phyloP scores from a whole-genome alignment of 2,329 filamentous ascomycete genomes.

The Fusarium tanahbumbuense region DNA sequence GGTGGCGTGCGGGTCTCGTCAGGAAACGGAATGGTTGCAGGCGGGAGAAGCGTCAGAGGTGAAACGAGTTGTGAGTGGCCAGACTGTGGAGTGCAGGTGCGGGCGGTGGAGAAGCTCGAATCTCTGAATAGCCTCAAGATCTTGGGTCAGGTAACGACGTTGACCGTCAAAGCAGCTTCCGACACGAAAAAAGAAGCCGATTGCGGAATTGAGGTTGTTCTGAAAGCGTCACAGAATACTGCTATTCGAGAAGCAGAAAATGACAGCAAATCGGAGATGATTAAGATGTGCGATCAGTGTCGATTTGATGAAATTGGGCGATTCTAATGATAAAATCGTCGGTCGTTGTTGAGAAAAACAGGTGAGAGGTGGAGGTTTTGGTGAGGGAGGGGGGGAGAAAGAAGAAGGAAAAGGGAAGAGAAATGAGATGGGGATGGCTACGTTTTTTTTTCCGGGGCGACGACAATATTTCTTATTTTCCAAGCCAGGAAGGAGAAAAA shows the following conservation, averaged over 20 bases:
- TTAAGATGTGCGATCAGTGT: constrained; percentile 49
- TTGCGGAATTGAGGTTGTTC: constrained; percentile 42
- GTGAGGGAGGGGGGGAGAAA: constrained; percentile 37
- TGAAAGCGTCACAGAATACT: constrained; percentile 45
- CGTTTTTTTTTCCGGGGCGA: constrained; percentile 59
- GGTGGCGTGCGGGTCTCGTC: constrained; percentile 36
- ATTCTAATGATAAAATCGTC: constrained; percentile 46
- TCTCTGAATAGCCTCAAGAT: constrained; percentile 58
- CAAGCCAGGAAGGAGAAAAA: constrained; percentile 58
- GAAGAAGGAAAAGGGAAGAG: constrained; percentile 41
- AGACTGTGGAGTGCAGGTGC: constrained; percentile 37
- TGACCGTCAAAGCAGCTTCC: constrained; percentile 13
- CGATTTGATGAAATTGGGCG: constrained; percentile 57
- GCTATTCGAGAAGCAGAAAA: constrained; percentile 50
- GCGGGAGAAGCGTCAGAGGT: constrained; percentile 38
- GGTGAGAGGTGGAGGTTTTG: constrained; percentile 46
- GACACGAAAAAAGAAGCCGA: constrained; percentile 36
- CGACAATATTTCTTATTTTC: constrained; percentile 59
- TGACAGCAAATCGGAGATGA: constrained; percentile 53
- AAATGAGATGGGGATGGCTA: constrained; percentile 62
- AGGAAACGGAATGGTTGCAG: constrained; percentile 40
- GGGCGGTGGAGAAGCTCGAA: constrained; percentile 41
- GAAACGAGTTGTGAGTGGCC: constrained; percentile 44
- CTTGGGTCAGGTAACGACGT: constrained; percentile 38
- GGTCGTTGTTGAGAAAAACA: constrained; percentile 52